Conservation (phyloP, 345 rosid species). For the Geranium rotundifolium region DNA sequence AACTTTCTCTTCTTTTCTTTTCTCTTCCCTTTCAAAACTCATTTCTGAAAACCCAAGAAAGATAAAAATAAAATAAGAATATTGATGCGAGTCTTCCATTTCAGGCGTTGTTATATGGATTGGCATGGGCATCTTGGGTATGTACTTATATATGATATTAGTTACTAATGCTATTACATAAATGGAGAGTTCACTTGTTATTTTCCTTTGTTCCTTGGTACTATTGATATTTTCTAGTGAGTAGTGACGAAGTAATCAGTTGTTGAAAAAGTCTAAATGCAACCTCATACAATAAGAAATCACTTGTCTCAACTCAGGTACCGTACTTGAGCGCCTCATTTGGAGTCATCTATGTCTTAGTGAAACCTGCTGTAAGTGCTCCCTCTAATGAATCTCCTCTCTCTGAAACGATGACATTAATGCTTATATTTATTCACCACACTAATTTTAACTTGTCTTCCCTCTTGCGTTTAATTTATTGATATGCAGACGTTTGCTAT, state of each 20-base stretch:
- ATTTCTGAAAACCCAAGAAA: not conserved
- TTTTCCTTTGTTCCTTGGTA: too few species aligned
- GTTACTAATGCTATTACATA: too few species aligned
- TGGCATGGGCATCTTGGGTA: conserved; percentile 59
- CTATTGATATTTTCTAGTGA: too few species aligned
- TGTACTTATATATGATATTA: conserved; percentile 1
- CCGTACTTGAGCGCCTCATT: conserved; percentile 44
- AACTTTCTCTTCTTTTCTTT: not conserved
- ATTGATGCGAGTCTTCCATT: not conserved
- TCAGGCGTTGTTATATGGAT: conserved; percentile 43
- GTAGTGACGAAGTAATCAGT: too few species aligned
- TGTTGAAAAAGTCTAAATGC: not conserved
- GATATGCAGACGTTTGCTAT: conserved; percentile 37
- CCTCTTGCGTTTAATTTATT: conserved; percentile 4
- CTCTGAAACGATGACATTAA: too few species aligned
- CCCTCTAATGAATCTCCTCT: not conserved
- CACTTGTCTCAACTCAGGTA: conserved; percentile 22
- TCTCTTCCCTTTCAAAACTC: not conserved
- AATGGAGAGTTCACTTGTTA: too few species aligned
- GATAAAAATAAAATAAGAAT: not conserved
- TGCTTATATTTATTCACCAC: not conserved
- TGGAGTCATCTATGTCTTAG: conserved; percentile 37
- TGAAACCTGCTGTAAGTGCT: conserved; percentile 34
- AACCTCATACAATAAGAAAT: not conserved
- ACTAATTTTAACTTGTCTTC: not conserved